Evolutionary conservation across 345 rosid genomes (phyloP).

Genomic region (Boechera stricta): DNA sequence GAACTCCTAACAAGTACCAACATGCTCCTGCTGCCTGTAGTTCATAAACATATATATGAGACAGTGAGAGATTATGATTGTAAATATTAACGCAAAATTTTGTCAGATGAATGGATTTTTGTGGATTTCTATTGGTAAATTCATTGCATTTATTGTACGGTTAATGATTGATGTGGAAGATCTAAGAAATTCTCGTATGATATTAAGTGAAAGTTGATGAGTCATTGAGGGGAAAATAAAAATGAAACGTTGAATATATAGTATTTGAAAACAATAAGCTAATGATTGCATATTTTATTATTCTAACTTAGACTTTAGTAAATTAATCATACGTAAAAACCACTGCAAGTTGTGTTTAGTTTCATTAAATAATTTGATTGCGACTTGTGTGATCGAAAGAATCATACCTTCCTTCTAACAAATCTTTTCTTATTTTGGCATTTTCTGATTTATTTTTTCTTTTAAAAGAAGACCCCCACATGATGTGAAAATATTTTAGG

Average conservation of each 20-base stretch:
- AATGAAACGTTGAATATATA: slow-evolving; percentile 8
- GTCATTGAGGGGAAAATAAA: slow-evolving; percentile 15
- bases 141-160: not conserved
- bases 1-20: slow-evolving; percentile 95
- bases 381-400: slow-evolving; percentile 35
- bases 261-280: slow-evolving; percentile 4
- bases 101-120: not conserved
- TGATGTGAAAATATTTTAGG: slow-evolving; percentile 38
- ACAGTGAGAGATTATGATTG: not conserved
- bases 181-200: not conserved
- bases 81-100: not conserved
- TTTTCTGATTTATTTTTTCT: slow-evolving; percentile 22
- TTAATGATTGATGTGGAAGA: slow-evolving; percentile 25
- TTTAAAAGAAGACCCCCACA: slow-evolving; percentile 31
- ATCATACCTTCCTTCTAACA: slow-evolving; percentile 48
- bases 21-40: slow-evolving; percentile 95
- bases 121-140: not conserved
- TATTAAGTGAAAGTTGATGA: slow-evolving; percentile 20
- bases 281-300: slow-evolving; percentile 29
- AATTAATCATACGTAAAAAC: slow-evolving; percentile 25
- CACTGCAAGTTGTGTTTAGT: not conserved
- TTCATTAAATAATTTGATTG: slow-evolving; percentile 28
- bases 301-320: slow-evolving; percentile 1
- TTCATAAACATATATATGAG: not conserved
- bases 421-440: slow-evolving; percentile 42